Conservation (phyloP, 176 grass and related monocot genomes). For the Leersia perrieri region DNA sequence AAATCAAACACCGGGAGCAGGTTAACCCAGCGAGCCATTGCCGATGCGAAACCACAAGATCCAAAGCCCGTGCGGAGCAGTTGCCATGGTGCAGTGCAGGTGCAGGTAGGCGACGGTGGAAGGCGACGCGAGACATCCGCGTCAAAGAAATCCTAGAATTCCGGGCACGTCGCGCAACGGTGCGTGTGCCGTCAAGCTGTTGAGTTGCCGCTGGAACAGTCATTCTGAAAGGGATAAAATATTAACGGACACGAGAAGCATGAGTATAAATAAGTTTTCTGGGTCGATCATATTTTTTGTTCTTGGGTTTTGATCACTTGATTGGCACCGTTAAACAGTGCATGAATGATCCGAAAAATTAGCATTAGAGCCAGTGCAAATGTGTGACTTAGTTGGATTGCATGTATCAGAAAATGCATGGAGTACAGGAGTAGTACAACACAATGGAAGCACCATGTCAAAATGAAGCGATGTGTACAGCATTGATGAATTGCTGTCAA, state of each 20-base stretch:
- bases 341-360: not conserved
- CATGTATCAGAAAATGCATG: not conserved
- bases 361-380: not conserved
- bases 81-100: not conserved
- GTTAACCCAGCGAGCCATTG: not conserved
- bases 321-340: not conserved
- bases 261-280: conserved; percentile 36
- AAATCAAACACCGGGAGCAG: not conserved
- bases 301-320: too few species aligned
- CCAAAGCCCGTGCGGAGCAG: conserved; percentile 38
- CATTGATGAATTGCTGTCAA: too few species aligned
- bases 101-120: conserved; percentile 1
- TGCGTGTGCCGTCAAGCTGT: conserved; percentile 21
- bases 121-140: conserved; percentile 1
- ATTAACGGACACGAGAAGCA: conserved; percentile 11
- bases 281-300: conserved; percentile 1
- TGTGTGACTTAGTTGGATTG: not conserved
- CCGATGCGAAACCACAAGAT: conserved; percentile 20
- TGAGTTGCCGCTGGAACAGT: conserved; percentile 17
- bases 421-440: too few species aligned
- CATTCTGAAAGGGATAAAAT: conserved; percentile 32
- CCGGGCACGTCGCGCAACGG: not conserved
- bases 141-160: conserved; percentile 18
- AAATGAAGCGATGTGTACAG: too few species aligned
- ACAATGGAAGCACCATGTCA: too few species aligned